These are phyloP conservation scores for Mikania micrantha DNA, from an alignment of 129 eudicot species.

Conservation along the genomic window DNA sequence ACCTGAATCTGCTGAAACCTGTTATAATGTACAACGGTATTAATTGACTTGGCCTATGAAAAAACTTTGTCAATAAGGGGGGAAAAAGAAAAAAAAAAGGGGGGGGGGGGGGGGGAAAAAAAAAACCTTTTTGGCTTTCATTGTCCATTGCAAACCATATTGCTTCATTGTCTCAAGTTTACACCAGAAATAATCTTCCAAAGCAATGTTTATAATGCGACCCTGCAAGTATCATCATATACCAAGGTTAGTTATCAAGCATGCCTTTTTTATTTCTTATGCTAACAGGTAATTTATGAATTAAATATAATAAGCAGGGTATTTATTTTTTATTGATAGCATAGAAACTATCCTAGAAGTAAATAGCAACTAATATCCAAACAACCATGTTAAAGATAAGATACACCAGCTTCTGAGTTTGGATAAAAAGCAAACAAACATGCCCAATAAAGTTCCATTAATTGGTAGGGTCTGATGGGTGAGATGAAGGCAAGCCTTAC, in stretches of 20 bases:
- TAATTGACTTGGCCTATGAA: not conserved
- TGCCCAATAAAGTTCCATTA: no score
- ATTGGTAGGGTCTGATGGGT: no score
- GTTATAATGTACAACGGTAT: conserved; percentile 13
- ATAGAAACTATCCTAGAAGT: not conserved
- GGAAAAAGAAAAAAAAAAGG: not conserved
- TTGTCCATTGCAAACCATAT: conserved; percentile 62
- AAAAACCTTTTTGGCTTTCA: conserved; percentile 73
- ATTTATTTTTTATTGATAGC: not conserved
- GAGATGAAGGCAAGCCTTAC: no score
- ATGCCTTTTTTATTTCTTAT: not conserved
- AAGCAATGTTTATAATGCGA: conserved; percentile 49
- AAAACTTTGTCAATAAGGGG: not conserved
- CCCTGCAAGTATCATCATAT: conserved; percentile 44
- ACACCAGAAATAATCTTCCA: conserved; percentile 62
- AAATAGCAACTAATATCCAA: not conserved
- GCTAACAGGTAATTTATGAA: conserved; percentile 1
- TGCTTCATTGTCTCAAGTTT: conserved; percentile 47
- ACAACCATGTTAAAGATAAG: not conserved
- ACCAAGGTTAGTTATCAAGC: not conserved
- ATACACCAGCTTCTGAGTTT: not conserved
- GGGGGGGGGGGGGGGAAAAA: not conserved
- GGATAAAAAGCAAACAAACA: no score
- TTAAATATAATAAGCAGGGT: not conserved
- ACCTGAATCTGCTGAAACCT: conserved; percentile 81